phyloP scores from a whole-genome alignment of 129 eudicot genomes.

The Lactuca sativa region DNA sequence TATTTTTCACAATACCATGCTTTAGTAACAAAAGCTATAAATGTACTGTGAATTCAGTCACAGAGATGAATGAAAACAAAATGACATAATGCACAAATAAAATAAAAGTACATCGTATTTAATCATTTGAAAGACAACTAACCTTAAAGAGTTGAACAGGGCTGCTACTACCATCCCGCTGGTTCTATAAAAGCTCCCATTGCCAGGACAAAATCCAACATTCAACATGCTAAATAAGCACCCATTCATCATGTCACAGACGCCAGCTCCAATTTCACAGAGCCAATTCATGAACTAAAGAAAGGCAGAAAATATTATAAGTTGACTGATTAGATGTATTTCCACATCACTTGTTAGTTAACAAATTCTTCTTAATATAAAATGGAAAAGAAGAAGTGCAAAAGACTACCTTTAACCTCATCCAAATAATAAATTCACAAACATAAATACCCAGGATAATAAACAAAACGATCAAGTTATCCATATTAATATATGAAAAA shows the following conservation, averaged over 20 bases:
- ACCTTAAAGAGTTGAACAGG: conserved; percentile 99
- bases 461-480: no score
- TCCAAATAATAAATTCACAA: no score
- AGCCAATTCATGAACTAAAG: conserved; percentile 68
- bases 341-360: background rate
- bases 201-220: conserved; percentile 65
- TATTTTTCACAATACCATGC: no score
- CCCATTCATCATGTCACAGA: conserved; percentile 67
- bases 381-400: background rate
- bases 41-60: no score
- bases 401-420: no score
- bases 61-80: no score
- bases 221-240: conserved; percentile 65
- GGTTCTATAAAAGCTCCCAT: conserved; percentile 84
- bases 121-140: background rate
- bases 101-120: background rate
- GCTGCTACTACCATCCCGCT: conserved; percentile 62
- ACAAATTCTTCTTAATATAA: background rate
- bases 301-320: conserved; percentile 81
- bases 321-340: conserved; percentile 17
- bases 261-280: conserved; percentile 99
- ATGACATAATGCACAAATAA: background rate
- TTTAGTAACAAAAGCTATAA: no score
- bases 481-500: no score
- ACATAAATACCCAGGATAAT: no score